Evolutionary conservation across 192 early-diverging fungal species (phyloP).

Genomic region (Backusella macrospora): DNA sequence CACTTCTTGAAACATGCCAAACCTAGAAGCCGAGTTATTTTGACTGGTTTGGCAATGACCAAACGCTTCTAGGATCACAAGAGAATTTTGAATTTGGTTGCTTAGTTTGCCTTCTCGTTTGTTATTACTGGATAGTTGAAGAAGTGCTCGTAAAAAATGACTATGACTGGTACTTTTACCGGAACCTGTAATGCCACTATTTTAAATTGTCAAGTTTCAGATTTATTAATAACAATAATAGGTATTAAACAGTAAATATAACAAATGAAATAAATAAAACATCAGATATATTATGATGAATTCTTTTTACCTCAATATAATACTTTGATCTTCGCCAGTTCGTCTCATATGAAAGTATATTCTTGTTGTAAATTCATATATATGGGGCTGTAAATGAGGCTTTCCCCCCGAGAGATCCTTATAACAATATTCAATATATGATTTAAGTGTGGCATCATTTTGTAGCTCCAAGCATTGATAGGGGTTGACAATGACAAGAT

Average conservation of each 20-base stretch:
- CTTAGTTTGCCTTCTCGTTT: slow-evolving; percentile 77
- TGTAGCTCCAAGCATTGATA: slow-evolving; percentile 47
- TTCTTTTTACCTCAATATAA: slow-evolving; percentile 61
- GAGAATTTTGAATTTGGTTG: slow-evolving; percentile 69
- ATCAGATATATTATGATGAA: background rate
- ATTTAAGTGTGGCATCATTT: slow-evolving; percentile 53
- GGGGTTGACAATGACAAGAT: slow-evolving; percentile 57
- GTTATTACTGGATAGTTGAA: slow-evolving; percentile 69
- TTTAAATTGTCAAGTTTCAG: background rate
- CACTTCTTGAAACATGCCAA: slow-evolving; percentile 84
- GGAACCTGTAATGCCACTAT: slow-evolving; percentile 81
- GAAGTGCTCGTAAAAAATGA: slow-evolving; percentile 73
- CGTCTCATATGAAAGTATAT: slow-evolving; percentile 74
- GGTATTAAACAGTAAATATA: background rate
- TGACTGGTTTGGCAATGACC: slow-evolving; percentile 68
- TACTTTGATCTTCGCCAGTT: slow-evolving; percentile 70
- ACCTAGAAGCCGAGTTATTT: slow-evolving; percentile 75
- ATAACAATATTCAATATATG: slow-evolving; percentile 59
- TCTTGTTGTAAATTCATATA: slow-evolving; percentile 67
- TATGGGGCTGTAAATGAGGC: slow-evolving; percentile 55
- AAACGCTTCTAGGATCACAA: slow-evolving; percentile 79
- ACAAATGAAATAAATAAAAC: background rate
- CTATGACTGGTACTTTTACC: slow-evolving; percentile 78
- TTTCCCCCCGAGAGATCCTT: slow-evolving; percentile 38
- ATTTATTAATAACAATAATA: slow-evolving; percentile 8